phyloP scores from a whole-genome alignment of 108 stramenopile genomes.

The Conticribra weissflogii region DNA sequence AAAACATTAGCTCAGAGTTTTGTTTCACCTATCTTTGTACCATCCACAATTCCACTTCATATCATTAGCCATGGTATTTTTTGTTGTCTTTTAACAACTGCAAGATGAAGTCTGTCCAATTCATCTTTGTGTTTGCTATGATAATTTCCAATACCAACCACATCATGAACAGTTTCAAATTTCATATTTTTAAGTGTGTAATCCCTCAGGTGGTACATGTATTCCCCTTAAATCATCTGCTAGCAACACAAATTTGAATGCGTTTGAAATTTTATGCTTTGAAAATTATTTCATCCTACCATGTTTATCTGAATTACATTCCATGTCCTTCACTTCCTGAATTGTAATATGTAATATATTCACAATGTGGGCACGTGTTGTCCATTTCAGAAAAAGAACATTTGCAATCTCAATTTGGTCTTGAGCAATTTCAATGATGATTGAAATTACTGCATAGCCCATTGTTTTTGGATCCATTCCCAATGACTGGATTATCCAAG shows the following conservation, averaged over 20 bases:
- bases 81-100: not conserved
- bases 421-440: not conserved
- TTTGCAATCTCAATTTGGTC: conserved; percentile 3
- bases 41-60: not conserved
- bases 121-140: not conserved
- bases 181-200: not conserved
- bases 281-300: not conserved
- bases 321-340: not conserved
- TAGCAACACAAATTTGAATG: not conserved
- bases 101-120: not conserved
- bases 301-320: too few relatives aligned
- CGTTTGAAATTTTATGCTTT: not conserved
- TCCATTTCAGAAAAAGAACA: not conserved
- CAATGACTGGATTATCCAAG: conserved; percentile 10
- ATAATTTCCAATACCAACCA: not conserved
- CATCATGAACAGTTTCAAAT: not conserved
- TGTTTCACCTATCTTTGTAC: not conserved
- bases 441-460: not conserved
- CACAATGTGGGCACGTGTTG: not conserved
- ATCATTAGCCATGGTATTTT: not conserved
- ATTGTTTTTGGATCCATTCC: not conserved
- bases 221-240: conserved; percentile 3
- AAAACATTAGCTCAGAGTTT: not conserved
- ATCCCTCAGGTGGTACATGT: conserved; percentile 3
- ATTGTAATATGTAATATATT: conserved; percentile 3